Evolutionary conservation across 768 basidiomycete species (phyloP).

Genomic region (Naganishia vaughanmartiniae): DNA sequence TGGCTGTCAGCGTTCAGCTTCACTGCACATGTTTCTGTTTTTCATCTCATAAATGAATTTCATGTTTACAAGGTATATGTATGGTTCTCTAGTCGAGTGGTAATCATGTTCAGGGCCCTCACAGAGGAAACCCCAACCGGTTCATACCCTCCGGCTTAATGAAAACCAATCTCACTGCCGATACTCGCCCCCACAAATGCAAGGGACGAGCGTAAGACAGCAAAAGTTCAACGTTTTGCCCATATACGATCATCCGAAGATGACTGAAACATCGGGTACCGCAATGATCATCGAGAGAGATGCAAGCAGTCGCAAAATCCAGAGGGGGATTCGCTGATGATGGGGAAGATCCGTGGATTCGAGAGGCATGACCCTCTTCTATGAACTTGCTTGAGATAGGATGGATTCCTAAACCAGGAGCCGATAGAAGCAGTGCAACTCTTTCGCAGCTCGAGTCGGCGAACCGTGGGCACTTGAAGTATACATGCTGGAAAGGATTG

Average conservation of each 20-base stretch:
- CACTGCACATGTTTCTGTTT: neutral
- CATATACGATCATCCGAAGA: conserved; percentile 19
- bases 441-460: neutral
- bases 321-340: conserved; percentile 19
- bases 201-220: conserved; percentile 19
- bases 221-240: conserved; percentile 14
- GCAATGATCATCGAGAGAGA: conserved; percentile 17
- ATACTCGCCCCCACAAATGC: conserved; percentile 15
- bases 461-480: no score
- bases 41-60: neutral
- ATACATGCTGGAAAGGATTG: no score
- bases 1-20: neutral
- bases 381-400: neutral
- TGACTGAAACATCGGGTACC: conserved; percentile 24
- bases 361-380: neutral
- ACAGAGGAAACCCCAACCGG: conserved; percentile 24
- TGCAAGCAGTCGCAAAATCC: conserved; percentile 25
- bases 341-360: neutral
- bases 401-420: conserved; percentile 1
- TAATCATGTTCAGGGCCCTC: conserved; percentile 23
- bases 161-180: conserved; percentile 22
- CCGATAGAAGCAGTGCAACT: conserved; percentile 3
- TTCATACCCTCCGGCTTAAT: conserved; percentile 28
- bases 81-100: conserved; percentile 26
- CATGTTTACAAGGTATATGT: conserved; percentile 10